phyloP scores from a whole-genome alignment of 2,329 filamentous ascomycete species.

The Colletotrichum zoysiae region DNA sequence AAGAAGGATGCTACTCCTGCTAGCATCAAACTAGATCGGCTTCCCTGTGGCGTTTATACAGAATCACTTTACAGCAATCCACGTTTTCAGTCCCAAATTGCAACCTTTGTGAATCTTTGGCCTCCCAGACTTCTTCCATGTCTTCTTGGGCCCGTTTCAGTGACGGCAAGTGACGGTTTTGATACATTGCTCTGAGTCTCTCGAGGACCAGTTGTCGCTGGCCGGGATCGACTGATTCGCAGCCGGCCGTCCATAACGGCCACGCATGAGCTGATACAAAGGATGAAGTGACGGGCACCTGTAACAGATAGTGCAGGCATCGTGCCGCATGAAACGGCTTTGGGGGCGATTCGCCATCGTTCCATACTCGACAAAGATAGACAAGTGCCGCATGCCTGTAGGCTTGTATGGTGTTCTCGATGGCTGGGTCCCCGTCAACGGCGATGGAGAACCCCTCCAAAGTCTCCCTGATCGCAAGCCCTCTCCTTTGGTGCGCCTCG shows the following conservation, averaged over 20 bases:
- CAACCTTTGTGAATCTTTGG: slow-evolving; percentile 47
- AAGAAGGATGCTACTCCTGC: not conserved
- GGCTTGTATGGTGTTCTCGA: slow-evolving; percentile 47
- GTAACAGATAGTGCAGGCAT: slow-evolving; percentile 46
- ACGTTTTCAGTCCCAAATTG: slow-evolving; percentile 48
- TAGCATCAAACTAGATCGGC: slow-evolving; percentile 27
- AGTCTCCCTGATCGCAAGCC: slow-evolving; percentile 1
- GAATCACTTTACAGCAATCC: slow-evolving; percentile 47
- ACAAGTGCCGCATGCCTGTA: slow-evolving; percentile 50
- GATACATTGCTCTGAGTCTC: slow-evolving; percentile 48
- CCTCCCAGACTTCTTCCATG: slow-evolving; percentile 49
- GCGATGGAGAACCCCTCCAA: not conserved
- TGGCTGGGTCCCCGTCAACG: slow-evolving; percentile 33
- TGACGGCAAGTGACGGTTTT: slow-evolving; percentile 47
- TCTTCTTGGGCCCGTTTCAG: slow-evolving; percentile 47
- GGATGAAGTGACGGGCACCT: slow-evolving; percentile 46
- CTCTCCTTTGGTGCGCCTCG: slow-evolving; percentile 14
- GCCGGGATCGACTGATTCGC: slow-evolving; percentile 47
- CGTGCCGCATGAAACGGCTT: slow-evolving; percentile 44
- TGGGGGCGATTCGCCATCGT: slow-evolving; percentile 42
- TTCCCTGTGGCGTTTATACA: slow-evolving; percentile 28
- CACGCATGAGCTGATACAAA: slow-evolving; percentile 49
- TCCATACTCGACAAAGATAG: slow-evolving; percentile 50
- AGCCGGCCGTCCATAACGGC: slow-evolving; percentile 51
- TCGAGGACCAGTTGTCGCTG: slow-evolving; percentile 45